Evolutionary conservation across 2,329 filamentous ascomycete genomes (phyloP).

Genomic region (Cladosporium sphaerospermum): DNA sequence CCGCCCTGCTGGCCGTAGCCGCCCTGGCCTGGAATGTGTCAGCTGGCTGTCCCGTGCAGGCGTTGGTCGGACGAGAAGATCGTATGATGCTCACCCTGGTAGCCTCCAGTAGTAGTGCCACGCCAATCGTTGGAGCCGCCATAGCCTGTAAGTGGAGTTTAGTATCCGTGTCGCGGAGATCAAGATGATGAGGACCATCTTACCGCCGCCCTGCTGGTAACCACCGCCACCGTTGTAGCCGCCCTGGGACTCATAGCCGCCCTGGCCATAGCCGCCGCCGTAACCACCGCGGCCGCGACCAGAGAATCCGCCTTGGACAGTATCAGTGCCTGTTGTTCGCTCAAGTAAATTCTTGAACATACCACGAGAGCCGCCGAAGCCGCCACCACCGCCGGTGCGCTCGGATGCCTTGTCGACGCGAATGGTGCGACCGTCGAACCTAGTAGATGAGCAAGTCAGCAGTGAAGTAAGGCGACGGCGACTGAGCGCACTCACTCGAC

Average conservation of each 20-base stretch:
- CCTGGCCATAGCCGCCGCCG: slow-evolving; percentile 23
- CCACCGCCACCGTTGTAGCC: slow-evolving; percentile 20
- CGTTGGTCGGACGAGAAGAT: no score
- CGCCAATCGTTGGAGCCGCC: slow-evolving; percentile 7
- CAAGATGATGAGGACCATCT: neutral
- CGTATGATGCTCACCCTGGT: slow-evolving; percentile 2
- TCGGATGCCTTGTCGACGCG: slow-evolving; percentile 95
- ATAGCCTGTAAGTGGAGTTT: neutral
- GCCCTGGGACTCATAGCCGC: slow-evolving; percentile 8
- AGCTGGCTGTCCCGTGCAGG: slow-evolving; percentile 1
- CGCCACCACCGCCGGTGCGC: slow-evolving; percentile 55
- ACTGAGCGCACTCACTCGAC: slow-evolving; percentile 62
- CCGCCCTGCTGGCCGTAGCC: slow-evolving; percentile 24
- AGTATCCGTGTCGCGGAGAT: neutral
- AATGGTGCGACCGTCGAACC: slow-evolving; percentile 90
- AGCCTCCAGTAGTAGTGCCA: slow-evolving; percentile 11
- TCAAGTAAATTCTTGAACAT: slow-evolving; percentile 13
- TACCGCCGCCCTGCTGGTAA: slow-evolving; percentile 10
- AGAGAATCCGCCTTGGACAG: slow-evolving; percentile 27
- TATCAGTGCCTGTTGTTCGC: slow-evolving; percentile 10
- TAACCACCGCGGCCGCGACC: slow-evolving; percentile 22
- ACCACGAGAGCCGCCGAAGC: slow-evolving; percentile 33
- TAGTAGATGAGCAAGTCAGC: slow-evolving; percentile 33
- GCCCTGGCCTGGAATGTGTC: slow-evolving; percentile 15
- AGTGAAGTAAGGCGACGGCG: slow-evolving; percentile 1